Conservation (phyloP, 768 basidiomycete species). For the Lentinula guzmanii region DNA sequence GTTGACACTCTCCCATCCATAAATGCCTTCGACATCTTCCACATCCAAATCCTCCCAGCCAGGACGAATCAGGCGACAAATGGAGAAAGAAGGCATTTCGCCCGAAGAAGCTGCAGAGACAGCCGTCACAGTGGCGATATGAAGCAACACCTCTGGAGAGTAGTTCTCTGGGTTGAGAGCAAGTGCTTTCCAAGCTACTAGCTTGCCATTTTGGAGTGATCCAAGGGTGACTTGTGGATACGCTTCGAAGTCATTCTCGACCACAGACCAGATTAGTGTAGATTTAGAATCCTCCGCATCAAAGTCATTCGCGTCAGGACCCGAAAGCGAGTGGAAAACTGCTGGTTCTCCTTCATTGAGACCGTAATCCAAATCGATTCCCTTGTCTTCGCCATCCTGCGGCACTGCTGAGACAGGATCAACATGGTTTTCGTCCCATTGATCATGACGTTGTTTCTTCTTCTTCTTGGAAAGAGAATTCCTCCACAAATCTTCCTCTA, state of each 20-base stretch:
- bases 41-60: constrained; percentile 3
- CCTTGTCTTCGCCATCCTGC: background rate
- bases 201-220: background rate
- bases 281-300: background rate
- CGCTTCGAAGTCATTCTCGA: background rate
- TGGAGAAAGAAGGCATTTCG: background rate
- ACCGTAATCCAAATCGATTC: background rate
- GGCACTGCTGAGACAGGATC: no score
- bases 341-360: background rate
- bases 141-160: constrained; percentile 3
- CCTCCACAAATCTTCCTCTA: constrained; percentile 26
- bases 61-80: background rate
- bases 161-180: background rate
- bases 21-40: background rate
- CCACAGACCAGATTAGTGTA: constrained; percentile 1
- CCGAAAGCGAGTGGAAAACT: background rate
- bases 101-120: background rate
- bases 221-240: background rate
- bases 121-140: constrained; percentile 1
- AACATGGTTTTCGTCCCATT: background rate
- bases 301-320: background rate
- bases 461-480: constrained; percentile 18
- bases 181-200: constrained; percentile 6
- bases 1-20: background rate
- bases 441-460: background rate